These are phyloP conservation scores for Brassica incana DNA, from an alignment of 345 rosid genomes.

Conservation along the genomic window DNA sequence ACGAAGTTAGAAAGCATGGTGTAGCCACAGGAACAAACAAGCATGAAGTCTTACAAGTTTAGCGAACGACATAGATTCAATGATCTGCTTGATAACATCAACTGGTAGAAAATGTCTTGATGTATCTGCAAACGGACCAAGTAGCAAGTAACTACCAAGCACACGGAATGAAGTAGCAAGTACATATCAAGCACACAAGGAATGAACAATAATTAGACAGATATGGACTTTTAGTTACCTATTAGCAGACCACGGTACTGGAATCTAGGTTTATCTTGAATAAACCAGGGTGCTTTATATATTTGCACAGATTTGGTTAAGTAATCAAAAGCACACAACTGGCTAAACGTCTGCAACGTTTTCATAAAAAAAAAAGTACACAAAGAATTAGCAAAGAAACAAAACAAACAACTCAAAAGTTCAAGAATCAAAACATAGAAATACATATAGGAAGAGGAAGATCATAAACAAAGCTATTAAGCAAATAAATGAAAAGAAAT, in stretches of 20 bases:
- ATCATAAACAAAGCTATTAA: not conserved
- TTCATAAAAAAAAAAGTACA: not conserved
- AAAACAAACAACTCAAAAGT: not conserved
- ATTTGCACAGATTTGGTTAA: conserved; percentile 63
- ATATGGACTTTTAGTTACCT: conserved; percentile 46
- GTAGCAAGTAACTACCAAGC: not conserved
- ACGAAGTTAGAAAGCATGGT: not conserved
- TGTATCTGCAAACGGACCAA: conserved; percentile 65
- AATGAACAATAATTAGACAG: not conserved
- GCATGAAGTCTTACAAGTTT: conserved; percentile 69
- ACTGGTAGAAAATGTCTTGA: conserved; percentile 83
- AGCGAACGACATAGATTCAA: conserved; percentile 91
- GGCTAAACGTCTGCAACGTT: conserved; percentile 86
- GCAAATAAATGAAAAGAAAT: not conserved
- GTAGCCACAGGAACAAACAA: conserved; percentile 16
- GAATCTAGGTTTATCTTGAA: conserved; percentile 85
- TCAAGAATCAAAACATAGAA: not conserved
- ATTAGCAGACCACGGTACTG: conserved; percentile 77
- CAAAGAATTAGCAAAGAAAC: not conserved
- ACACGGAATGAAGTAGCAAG: not conserved
- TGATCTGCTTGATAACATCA: conserved; percentile 73
- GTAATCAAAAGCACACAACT: conserved; percentile 78
- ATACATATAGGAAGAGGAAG: not conserved
- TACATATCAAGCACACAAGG: no score
- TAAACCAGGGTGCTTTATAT: conserved; percentile 82